These are phyloP conservation scores for grape (Vitis vinifera) DNA, from an alignment of 164 flowering plant species.

Conservation along the genomic window ASM3070453v1 NC_081810.1:3692001-3692500, in stretches of 20 bases:
- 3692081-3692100: background rate
- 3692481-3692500: constrained; percentile 99
- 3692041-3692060: too few relatives aligned
- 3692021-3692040: too few relatives aligned
- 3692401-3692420: constrained; percentile 98
- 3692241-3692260: background rate
- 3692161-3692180: background rate
- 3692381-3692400: constrained; percentile 99
- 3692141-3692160: background rate
- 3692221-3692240: background rate
- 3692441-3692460: constrained; percentile 99
- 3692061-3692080: background rate
- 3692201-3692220: background rate
- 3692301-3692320: background rate
- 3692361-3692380: constrained; percentile 99
- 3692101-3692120: background rate
- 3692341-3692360: constrained; percentile 98
- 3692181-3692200: background rate
- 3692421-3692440: constrained; percentile 97
- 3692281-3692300: background rate
- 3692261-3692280: background rate
- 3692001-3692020: too few relatives aligned
- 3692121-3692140: background rate
- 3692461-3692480: constrained; percentile 96
- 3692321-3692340: background rate